Percentiles rank a stretch among this genome's conserved stretches.
Conservation (phyloP, 1,284 basidiomycete genomes). For the Lentinula novae-zelandiae region DNA sequence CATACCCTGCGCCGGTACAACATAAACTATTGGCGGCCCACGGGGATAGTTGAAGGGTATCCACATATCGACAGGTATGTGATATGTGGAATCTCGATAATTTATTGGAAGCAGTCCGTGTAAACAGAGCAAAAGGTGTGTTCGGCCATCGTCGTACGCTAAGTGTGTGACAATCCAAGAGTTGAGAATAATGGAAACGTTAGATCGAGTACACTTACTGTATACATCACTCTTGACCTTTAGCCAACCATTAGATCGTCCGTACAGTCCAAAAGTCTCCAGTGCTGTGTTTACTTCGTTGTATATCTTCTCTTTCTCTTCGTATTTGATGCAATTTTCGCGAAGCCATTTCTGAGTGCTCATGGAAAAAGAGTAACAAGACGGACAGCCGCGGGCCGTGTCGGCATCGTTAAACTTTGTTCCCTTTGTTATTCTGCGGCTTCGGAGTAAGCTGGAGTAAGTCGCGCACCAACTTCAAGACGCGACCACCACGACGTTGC, state of each 20-base stretch:
- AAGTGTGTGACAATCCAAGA: not conserved
- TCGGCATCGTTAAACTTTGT: too few relatives aligned
- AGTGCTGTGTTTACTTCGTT: not conserved
- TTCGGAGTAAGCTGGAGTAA: too few relatives aligned
- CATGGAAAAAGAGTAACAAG: not conserved
- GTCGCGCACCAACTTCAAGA: too few relatives aligned
- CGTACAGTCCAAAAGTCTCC: not conserved
- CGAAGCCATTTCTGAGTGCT: constrained; percentile 7
- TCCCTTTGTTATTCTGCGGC: too few relatives aligned
- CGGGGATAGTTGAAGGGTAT: constrained; percentile 79
- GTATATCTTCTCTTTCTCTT: not conserved
- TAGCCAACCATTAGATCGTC: not conserved
- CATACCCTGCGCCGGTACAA: constrained; percentile 93
- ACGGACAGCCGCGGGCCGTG: not conserved
- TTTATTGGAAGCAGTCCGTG: constrained; percentile 90
- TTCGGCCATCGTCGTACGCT: constrained; percentile 83
- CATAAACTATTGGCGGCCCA: constrained; percentile 85
- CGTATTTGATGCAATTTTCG: constrained; percentile 3
- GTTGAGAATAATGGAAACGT: not conserved
- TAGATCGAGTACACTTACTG: not conserved
- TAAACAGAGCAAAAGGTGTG: constrained; percentile 85
- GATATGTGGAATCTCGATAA: constrained; percentile 78
- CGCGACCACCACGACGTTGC: too few relatives aligned
- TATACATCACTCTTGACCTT: constrained; percentile 6
- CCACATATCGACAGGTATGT: constrained; percentile 94